These are phyloP conservation scores for Debaryomyces coudertii DNA, from an alignment of 1,139 yeast genomes.

Conservation along the genomic window DNA sequence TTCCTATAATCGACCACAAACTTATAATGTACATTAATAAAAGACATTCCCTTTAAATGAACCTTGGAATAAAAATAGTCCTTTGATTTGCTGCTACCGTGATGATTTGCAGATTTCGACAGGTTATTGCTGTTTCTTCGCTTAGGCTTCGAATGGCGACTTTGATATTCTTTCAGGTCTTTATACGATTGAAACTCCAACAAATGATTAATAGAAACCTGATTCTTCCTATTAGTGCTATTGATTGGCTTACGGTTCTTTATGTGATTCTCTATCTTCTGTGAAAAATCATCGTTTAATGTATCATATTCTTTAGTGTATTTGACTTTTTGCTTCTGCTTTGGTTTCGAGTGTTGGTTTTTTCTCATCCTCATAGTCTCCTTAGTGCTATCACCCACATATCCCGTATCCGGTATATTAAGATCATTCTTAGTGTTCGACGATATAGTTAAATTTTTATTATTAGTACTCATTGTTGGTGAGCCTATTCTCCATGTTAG, in stretches of 20 bases:
- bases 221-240: constrained; percentile 50
- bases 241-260: constrained; percentile 20
- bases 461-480: constrained; percentile 7
- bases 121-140: constrained; percentile 21
- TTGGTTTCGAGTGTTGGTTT: background rate
- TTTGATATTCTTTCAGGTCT: constrained; percentile 51
- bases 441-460: background rate
- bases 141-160: constrained; percentile 18
- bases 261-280: constrained; percentile 17
- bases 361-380: background rate
- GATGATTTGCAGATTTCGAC: constrained; percentile 12
- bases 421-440: background rate
- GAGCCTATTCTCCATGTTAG: constrained; percentile 9
- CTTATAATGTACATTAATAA: constrained; percentile 82
- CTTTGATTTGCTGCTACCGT: constrained; percentile 4
- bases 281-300: constrained; percentile 11
- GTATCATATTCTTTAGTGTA: background rate
- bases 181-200: constrained; percentile 60
- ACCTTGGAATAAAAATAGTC: constrained; percentile 21
- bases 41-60: constrained; percentile 68
- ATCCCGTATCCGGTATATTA: background rate
- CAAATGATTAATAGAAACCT: constrained; percentile 64
- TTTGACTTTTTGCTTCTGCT: constrained; percentile 1
- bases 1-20: constrained; percentile 71
- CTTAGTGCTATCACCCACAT: background rate